phyloP scores from a whole-genome alignment of 768 basidiomycete genomes.

The Lentinus tigrinus region DNA sequence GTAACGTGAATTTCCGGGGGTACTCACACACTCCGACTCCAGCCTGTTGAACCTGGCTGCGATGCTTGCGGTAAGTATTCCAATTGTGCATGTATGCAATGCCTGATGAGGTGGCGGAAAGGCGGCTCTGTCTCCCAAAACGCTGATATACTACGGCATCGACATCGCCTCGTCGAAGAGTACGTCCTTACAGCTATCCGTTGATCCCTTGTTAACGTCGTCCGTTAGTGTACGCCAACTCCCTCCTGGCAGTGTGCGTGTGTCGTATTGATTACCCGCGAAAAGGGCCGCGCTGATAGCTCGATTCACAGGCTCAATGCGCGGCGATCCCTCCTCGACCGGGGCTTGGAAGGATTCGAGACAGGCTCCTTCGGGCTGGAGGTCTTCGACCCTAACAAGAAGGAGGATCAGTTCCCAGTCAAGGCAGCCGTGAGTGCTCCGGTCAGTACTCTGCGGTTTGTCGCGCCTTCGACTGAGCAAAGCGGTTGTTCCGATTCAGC shows the following conservation, averaged over 20 bases:
- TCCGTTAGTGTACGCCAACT: neutral
- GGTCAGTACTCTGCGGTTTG: neutral
- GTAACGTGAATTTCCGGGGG: too few species aligned
- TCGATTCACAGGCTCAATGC: conserved; percentile 3
- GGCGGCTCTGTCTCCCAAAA: too few species aligned
- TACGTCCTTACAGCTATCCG: neutral
- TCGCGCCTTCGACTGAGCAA: neutral
- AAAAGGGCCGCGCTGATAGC: neutral
- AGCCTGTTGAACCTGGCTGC: too few species aligned
- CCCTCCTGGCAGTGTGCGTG: neutral
- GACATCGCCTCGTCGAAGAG: neutral
- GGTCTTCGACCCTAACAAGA: neutral
- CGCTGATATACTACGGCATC: too few species aligned
- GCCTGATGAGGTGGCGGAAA: too few species aligned
- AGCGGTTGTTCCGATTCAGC: neutral
- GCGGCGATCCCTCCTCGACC: conserved; percentile 2
- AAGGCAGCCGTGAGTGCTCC: neutral
- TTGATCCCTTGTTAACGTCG: too few species aligned
- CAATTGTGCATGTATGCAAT: too few species aligned
- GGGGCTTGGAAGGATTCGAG: conserved; percentile 7
- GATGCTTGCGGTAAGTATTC: too few species aligned
- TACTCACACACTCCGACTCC: too few species aligned
- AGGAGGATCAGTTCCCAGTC: neutral
- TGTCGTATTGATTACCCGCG: neutral
- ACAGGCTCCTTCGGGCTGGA: conserved; percentile 12